Evolutionary conservation across 2,329 filamentous ascomycete genomes (phyloP).

Genomic region (Pseudogymnoascus sp.): DNA sequence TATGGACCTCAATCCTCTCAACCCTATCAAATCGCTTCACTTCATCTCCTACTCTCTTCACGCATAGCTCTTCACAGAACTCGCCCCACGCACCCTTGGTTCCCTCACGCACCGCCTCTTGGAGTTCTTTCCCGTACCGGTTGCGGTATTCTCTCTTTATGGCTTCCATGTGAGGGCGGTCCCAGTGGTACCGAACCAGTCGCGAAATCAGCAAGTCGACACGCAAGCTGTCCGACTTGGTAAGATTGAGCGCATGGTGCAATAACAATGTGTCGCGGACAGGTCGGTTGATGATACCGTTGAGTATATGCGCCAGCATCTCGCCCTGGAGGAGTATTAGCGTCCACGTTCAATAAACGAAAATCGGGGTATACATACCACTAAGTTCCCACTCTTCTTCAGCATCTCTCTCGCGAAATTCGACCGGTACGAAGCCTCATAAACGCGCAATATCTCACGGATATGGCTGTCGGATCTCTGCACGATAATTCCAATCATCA

Average conservation of each 20-base stretch:
- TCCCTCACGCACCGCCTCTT: conserved; percentile 70
- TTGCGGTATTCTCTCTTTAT: conserved; percentile 75
- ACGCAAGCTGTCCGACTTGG: conserved; percentile 57
- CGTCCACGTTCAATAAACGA: not conserved
- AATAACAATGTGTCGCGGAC: conserved; percentile 87
- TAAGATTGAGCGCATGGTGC: conserved; percentile 77
- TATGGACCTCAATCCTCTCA: conserved; percentile 3
- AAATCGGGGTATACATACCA: conserved; percentile 54
- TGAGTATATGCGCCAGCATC: conserved; percentile 87
- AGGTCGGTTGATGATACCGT: conserved; percentile 91
- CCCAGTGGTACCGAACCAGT: conserved; percentile 88
- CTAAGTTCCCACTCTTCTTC: conserved; percentile 81
- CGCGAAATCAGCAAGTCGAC: conserved; percentile 83
- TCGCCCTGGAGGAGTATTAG: conserved; percentile 58
- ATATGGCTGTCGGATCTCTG: conserved; percentile 75
- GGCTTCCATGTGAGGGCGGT: conserved; percentile 68
- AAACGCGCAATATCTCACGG: conserved; percentile 67
- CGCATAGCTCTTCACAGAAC: conserved; percentile 66
- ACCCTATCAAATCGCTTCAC: conserved; percentile 42
- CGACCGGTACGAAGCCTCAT: conserved; percentile 62
- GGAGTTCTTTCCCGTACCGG: conserved; percentile 66
- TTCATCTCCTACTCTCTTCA: conserved; percentile 52
- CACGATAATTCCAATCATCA: conserved; percentile 80
- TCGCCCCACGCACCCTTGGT: conserved; percentile 69
- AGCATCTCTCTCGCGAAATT: conserved; percentile 88